These are phyloP conservation scores for Posidonia australis DNA, from an alignment of 106 monocot species.

Conservation along the genomic window DNA sequence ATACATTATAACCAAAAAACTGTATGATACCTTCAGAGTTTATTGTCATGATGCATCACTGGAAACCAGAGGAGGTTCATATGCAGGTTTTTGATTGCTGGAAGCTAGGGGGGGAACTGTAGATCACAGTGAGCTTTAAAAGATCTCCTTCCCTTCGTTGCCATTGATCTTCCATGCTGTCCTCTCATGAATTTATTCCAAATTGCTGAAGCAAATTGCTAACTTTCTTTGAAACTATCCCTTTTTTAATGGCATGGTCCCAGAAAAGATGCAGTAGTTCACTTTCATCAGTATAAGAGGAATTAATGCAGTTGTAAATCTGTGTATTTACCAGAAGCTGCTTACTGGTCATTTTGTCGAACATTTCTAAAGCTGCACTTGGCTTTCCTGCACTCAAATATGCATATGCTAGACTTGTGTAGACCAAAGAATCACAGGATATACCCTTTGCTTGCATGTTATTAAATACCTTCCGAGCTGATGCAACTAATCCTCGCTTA, in stretches of 20 bases:
- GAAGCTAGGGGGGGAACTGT: no score
- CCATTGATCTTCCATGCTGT: no score
- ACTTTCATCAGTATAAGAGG: slow-evolving; percentile 45
- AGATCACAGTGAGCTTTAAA: no score
- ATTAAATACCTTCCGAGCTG: slow-evolving; percentile 34
- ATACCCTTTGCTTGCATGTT: slow-evolving; percentile 57
- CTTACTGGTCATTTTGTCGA: slow-evolving; percentile 58
- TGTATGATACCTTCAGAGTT: no score
- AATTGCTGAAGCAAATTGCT: slow-evolving; percentile 35
- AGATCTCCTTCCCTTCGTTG: no score
- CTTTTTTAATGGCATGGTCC: slow-evolving; percentile 50
- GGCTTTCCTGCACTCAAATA: slow-evolving; percentile 53
- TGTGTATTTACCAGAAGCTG: slow-evolving; percentile 43
- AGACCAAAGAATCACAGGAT: slow-evolving; percentile 45
- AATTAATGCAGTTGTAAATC: slow-evolving; percentile 52
- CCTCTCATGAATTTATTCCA: neutral
- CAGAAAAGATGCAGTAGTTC: slow-evolving; percentile 42
- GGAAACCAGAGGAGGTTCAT: no score
- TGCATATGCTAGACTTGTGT: slow-evolving; percentile 45
- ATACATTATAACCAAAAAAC: no score
- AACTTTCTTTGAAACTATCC: slow-evolving; percentile 54
- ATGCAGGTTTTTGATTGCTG: no score
- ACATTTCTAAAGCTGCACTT: slow-evolving; percentile 32
- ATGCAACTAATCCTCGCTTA: slow-evolving; percentile 52
- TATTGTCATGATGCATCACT: no score